These are phyloP conservation scores for Pseudoturritis turrita DNA, from an alignment of 345 rosid genomes.

Conservation along the genomic window DNA sequence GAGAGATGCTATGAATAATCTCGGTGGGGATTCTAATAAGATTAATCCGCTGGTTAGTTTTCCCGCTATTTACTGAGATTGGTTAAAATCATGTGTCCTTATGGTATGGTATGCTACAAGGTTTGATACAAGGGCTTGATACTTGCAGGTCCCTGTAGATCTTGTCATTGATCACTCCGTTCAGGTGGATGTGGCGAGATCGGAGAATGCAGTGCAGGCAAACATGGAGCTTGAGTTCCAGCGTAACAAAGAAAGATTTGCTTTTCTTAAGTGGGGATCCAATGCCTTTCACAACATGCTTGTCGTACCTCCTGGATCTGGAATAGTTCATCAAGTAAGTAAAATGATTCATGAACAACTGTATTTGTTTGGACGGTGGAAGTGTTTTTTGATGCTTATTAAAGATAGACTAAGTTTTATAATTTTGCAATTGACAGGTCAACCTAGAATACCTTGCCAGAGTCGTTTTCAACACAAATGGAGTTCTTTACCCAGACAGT, in stretches of 20 bases:
- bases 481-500: slow-evolving; percentile 86
- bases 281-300: slow-evolving; percentile 90
- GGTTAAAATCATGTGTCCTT: not conserved
- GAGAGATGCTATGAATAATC: slow-evolving; percentile 97
- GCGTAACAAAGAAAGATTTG: slow-evolving; percentile 96
- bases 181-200: slow-evolving; percentile 94
- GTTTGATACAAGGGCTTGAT: not conserved
- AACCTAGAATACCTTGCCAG: slow-evolving; percentile 97
- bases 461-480: slow-evolving; percentile 84
- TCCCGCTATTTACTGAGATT: not conserved
- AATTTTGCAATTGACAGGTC: slow-evolving; percentile 43
- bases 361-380: not conserved
- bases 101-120: not conserved
- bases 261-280: slow-evolving; percentile 98
- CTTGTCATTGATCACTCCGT: slow-evolving; percentile 98
- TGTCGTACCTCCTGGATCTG: slow-evolving; percentile 99
- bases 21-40: slow-evolving; percentile 85
- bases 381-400: not conserved
- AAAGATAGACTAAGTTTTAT: not conserved
- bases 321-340: slow-evolving; percentile 96
- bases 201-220: slow-evolving; percentile 94
- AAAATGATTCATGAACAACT: not conserved
- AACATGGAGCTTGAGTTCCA: slow-evolving; percentile 96
- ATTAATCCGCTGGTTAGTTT: slow-evolving; percentile 35
- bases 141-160: slow-evolving; percentile 75